phyloP scores from a whole-genome alignment of 371 early-diverging fungal genomes.

The Encephalitozoon romaleae region DNA sequence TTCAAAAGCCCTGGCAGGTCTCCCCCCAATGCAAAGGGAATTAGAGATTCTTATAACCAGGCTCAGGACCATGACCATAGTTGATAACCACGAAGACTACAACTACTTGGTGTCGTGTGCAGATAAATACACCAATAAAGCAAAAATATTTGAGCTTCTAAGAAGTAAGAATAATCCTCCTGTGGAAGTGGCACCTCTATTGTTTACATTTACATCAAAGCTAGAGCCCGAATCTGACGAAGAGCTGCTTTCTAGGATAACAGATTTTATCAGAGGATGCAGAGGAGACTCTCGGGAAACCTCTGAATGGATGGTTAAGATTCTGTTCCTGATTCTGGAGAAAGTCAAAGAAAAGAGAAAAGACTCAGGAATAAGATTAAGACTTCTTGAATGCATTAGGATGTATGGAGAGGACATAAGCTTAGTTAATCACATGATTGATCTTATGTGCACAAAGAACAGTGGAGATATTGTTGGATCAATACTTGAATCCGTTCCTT shows the following conservation, averaged over 20 bases:
- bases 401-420: background rate
- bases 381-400: conserved; percentile 13
- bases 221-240: conserved; percentile 8
- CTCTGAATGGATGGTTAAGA: conserved; percentile 18
- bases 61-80: background rate
- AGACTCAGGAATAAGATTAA: conserved; percentile 8
- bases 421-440: conserved; percentile 1
- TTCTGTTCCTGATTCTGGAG: conserved; percentile 20
- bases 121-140: conserved; percentile 3
- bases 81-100: conserved; percentile 4
- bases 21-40: background rate
- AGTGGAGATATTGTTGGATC: background rate
- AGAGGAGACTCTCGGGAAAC: background rate
- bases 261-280: conserved; percentile 12
- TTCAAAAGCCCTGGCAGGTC: background rate
- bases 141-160: conserved; percentile 6
- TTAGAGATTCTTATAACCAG: background rate
- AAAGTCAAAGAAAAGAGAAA: conserved; percentile 14
- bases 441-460: conserved; percentile 12
- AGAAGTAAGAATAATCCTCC: background rate
- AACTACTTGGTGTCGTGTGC: background rate
- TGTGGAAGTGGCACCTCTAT: background rate
- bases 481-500: conserved; percentile 17
- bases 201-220: conserved; percentile 4
- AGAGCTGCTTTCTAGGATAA: background rate